These are phyloP conservation scores for Blakeslea trispora DNA, from an alignment of 371 early-diverging fungal species.

Conservation along the genomic window DNA sequence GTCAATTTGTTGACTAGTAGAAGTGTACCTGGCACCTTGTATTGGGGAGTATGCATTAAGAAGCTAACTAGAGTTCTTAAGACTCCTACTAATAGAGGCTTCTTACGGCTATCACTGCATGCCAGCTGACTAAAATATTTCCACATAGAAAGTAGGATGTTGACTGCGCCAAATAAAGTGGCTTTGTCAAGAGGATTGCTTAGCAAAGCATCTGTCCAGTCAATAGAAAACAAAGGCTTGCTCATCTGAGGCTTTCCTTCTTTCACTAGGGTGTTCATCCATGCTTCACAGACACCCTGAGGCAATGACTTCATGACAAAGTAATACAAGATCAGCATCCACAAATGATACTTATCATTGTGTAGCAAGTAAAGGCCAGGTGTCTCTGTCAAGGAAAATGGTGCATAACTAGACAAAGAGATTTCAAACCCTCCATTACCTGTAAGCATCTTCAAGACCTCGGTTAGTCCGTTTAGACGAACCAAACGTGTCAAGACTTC, in stretches of 20 bases:
- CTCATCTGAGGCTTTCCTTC: slow-evolving; percentile 18
- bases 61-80: slow-evolving; percentile 34
- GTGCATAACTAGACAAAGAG: slow-evolving; percentile 1
- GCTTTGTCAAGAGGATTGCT: slow-evolving; percentile 24
- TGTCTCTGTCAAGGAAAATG: slow-evolving; percentile 23
- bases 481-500: slow-evolving; percentile 29
- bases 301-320: slow-evolving; percentile 24
- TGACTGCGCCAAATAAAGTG: slow-evolving; percentile 28
- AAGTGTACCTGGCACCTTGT: slow-evolving; percentile 32
- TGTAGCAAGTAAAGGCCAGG: slow-evolving; percentile 21
- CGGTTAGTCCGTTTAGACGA: slow-evolving; percentile 15
- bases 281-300: slow-evolving; percentile 21
- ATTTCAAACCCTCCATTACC: slow-evolving; percentile 9
- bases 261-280: slow-evolving; percentile 28
- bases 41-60: slow-evolving; percentile 26
- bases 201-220: slow-evolving; percentile 24
- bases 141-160: slow-evolving; percentile 40
- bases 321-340: slow-evolving; percentile 38
- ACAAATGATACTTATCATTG: slow-evolving; percentile 32
- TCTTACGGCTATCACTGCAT: slow-evolving; percentile 21
- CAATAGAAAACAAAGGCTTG: slow-evolving; percentile 31
- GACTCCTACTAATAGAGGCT: slow-evolving; percentile 35
- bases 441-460: slow-evolving; percentile 19
- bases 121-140: slow-evolving; percentile 29
- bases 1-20: slow-evolving; percentile 22